Evolutionary conservation across 306 rosid species (phyloP).

Genomic region (Calophaca sinica): DNA sequence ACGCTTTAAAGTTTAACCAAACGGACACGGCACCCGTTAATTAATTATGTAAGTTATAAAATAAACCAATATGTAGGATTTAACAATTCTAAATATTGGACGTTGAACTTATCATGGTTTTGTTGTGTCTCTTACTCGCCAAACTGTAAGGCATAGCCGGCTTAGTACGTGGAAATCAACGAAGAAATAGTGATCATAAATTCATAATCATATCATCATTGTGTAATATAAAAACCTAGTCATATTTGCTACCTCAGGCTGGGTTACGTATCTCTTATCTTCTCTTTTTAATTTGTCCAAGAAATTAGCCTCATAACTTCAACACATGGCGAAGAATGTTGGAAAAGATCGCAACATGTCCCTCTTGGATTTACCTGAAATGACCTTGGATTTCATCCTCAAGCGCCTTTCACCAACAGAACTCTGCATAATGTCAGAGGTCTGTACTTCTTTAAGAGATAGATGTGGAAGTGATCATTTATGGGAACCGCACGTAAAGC

Average conservation of each 20-base stretch:
- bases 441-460: constrained; percentile 60
- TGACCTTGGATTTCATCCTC: constrained; percentile 63
- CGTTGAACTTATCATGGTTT: too few species aligned
- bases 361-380: constrained; percentile 74
- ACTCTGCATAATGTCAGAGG: constrained; percentile 57
- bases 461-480: constrained; percentile 63
- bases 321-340: constrained; percentile 44
- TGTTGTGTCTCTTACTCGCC: too few species aligned
- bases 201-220: not conserved
- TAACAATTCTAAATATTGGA: too few species aligned
- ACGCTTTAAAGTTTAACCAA: too few species aligned
- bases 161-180: not conserved
- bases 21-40: too few species aligned
- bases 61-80: too few species aligned
- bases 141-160: not conserved
- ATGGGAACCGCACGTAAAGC: constrained; percentile 61
- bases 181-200: not conserved
- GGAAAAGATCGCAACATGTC: constrained; percentile 34
- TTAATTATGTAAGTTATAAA: too few species aligned
- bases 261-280: not conserved
- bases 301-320: constrained; percentile 2
- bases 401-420: constrained; percentile 68
- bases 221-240: not conserved
- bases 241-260: too few species aligned
- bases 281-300: not conserved